Base-by-base conservation (phyloP, 179 eudicot species). In the Carnegiea gigantea region DNA sequence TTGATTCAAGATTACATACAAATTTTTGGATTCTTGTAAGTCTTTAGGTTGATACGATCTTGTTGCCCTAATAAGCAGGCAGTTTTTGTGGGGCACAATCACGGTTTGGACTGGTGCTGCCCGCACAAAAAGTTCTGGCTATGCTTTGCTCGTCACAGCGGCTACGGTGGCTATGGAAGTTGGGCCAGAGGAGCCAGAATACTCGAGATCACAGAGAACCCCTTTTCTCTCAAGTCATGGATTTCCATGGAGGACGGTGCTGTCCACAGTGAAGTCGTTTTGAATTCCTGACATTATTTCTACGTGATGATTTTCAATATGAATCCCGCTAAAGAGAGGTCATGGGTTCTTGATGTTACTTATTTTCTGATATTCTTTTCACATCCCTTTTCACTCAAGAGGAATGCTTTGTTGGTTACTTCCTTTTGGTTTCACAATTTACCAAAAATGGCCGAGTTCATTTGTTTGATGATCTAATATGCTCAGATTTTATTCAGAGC, bases 51-150 rank as follows among this genome's bases (percentile, higher is more conserved):
- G 40, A 46, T 51, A 49, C 6, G 44, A 40, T 33, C 4, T 36
- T 70, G 12, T 79, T 30, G 30, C 23, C 54, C 36, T 9, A 12
- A 26, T 26, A 3, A 26, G 79, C 89, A 95, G 98, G 97, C 95
- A 8, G 90, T 95, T 76, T 92, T 95, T 85, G 99, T 92, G 54
- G 99, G 99, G 49, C 99, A 95, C 86, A 92, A 95, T 89, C 97
- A 95, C 81, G 99, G 99, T 59, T 83, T 95, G 77, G 99, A 95
- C 84, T 95, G 99, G 99, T 95, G 99, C 79, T 95, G 97, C 82
- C 99, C 99, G 20, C 75, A 90, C 85, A 86, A 90, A 76, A 90
- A 89, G 75, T 78, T 93, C 8, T 93, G 99, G 98, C 89, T 95
- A 36, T 95, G 99, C 89, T 95, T 82, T 83, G 95, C 95, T 18